A percentile compares a stretch with the other conserved stretches of the same genome.
These are phyloP conservation scores for Schizochytrium sp. DNA, from an alignment of 108 stramenopile genomes.

Conservation along the genomic window DNA sequence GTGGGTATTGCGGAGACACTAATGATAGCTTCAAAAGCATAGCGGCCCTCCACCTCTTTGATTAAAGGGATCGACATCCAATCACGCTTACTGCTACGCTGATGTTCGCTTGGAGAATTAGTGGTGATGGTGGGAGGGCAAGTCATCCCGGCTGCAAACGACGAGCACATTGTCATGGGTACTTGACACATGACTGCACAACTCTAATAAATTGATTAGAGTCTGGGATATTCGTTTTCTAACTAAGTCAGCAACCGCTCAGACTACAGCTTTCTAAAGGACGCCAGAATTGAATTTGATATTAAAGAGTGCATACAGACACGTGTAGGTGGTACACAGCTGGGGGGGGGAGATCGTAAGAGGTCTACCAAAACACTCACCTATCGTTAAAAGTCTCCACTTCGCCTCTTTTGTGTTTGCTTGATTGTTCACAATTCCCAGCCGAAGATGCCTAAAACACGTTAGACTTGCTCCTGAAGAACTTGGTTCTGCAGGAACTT, in stretches of 20 bases:
- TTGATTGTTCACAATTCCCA: background rate
- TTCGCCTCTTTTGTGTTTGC: background rate
- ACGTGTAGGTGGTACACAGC: no score
- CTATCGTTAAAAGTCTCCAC: background rate
- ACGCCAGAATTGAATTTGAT: no score
- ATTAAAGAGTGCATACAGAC: no score
- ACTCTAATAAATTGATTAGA: background rate
- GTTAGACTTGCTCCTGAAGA: no score
- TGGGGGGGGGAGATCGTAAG: no score
- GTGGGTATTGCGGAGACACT: background rate
- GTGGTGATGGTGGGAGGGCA: background rate
- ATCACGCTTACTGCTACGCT: background rate
- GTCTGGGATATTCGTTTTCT: background rate
- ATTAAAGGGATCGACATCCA: constrained; percentile 8
- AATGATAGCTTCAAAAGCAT: constrained; percentile 21
- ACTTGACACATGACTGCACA: background rate
- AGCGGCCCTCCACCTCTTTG: constrained; percentile 20
- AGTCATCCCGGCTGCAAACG: background rate
- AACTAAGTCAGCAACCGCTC: background rate
- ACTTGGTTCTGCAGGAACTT: no score
- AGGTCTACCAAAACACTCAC: background rate
- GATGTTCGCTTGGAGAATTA: background rate
- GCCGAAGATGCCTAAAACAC: no score
- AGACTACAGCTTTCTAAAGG: background rate
- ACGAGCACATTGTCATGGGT: background rate